Conservation (phyloP, 257 asterid species). For the Coffea canephora region DNA sequence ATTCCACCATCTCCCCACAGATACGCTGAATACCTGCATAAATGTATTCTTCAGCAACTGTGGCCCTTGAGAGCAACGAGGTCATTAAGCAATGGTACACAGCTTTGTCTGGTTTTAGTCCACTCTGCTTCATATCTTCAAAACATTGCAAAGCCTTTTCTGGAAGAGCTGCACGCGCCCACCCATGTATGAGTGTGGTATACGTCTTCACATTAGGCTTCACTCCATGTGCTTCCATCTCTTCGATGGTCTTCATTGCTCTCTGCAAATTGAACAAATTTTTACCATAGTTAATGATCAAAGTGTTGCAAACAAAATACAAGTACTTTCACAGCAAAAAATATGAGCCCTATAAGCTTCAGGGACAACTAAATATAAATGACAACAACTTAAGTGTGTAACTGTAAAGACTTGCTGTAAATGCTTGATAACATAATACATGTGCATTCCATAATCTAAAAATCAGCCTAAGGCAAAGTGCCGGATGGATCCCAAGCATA, state of each 20-base stretch:
- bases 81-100: slow-evolving; percentile 97
- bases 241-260: slow-evolving; percentile 69
- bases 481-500: slow-evolving; percentile 22
- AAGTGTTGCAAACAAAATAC: not conserved
- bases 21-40: slow-evolving; percentile 49
- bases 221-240: slow-evolving; percentile 80
- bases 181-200: slow-evolving; percentile 89
- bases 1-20: slow-evolving; percentile 73
- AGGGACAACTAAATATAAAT: not conserved
- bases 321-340: not conserved
- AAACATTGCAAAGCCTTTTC: slow-evolving; percentile 93
- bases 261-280: slow-evolving; percentile 38
- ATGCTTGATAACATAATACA: not conserved
- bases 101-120: slow-evolving; percentile 83
- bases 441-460: not conserved
- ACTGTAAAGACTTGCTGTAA: not conserved
- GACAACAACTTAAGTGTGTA: not conserved
- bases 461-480: not conserved
- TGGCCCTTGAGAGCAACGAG: slow-evolving; percentile 79
- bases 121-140: slow-evolving; percentile 75
- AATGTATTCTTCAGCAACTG: slow-evolving; percentile 75
- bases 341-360: not conserved
- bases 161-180: slow-evolving; percentile 95
- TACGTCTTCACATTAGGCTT: slow-evolving; percentile 80
- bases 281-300: not conserved